Evolutionary conservation across 345 rosid genomes (phyloP), one percentile per base, ranked within the genome.

Genomic region (Hirschfeldia incana): DNA sequence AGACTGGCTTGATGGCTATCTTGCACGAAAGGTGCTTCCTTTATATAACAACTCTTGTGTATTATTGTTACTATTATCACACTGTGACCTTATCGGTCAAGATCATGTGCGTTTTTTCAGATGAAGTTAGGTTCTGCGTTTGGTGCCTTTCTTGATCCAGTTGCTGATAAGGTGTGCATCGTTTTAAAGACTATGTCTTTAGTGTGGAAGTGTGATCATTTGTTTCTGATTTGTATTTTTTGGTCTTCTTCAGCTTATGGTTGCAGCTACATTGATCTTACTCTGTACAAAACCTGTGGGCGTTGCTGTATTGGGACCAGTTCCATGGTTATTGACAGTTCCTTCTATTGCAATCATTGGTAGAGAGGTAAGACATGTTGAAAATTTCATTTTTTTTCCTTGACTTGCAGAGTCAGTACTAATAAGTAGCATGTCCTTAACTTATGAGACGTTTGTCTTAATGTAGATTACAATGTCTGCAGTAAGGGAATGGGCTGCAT

Each of bases 401-500:
- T 69, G 51, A 39, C 75, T 39, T 53, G 9, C 27, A 8, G 21
- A 21, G 21, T 21, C 21, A 21, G 21, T 21, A 21, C 21, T 21
- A 21, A 21, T 21, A 21, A 21, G 21, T 21, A 21, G 8, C 17
- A 0, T 76, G 46, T 46, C 33, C 65, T 58, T 33, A 8, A 59
- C 49, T 32, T 65, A 59, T 2, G 16, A 65, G 49, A 42, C 49
- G 53, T 49, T 44, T 73, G 1, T 44, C 8, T 82, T 3, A 78
- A 57, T 46, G 83, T 82, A 95, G 99, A 95, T 95, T 79, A 93
- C 99, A 8, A 93, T 95, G 99, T 95, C 99, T 1, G 99, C 99
- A 0, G 97, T 95, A 44, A 87, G 98, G 80, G 99, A 95, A 85
- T 95, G 99, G 99, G 99, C 99, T 80, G 99, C 99, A 69, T 95